These are phyloP conservation scores for Wickerhamiella australiensis DNA, from an alignment of 805 yeast species.

Conservation along the genomic window DNA sequence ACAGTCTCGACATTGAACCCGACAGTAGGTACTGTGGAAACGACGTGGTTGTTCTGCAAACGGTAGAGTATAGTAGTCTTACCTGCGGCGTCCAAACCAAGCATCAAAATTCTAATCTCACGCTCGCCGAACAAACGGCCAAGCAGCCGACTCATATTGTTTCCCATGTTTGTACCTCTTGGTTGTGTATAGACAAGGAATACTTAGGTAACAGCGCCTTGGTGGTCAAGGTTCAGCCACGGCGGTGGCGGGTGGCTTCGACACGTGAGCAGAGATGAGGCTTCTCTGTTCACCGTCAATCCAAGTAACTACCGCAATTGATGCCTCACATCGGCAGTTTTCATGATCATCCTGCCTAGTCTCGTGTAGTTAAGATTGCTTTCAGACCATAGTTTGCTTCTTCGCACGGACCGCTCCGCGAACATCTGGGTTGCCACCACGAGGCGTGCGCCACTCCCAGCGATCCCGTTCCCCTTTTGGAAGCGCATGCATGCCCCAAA, in stretches of 20 bases:
- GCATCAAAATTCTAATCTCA: slow-evolving; percentile 65
- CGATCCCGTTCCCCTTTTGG: neutral
- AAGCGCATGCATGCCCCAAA: neutral
- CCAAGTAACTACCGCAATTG: no score
- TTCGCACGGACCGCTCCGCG: no score
- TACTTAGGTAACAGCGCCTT: neutral
- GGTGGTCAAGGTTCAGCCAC: neutral
- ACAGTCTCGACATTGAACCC: slow-evolving; percentile 89
- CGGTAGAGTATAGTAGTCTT: slow-evolving; percentile 81
- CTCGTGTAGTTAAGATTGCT: no score
- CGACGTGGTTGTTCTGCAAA: slow-evolving; percentile 59
- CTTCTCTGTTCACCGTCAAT: neutral
- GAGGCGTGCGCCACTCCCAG: no score
- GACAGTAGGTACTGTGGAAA: slow-evolving; percentile 80
- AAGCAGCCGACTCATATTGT: slow-evolving; percentile 28
- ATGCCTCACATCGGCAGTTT: no score
- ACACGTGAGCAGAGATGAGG: neutral
- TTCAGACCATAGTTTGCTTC: no score
- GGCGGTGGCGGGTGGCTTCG: neutral
- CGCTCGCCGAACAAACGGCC: slow-evolving; percentile 41
- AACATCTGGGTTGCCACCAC: no score
- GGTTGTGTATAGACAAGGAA: slow-evolving; percentile 2
- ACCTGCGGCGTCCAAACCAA: slow-evolving; percentile 89
- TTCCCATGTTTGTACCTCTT: slow-evolving; percentile 23
- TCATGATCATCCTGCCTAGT: no score